Evolutionary conservation across 176 grass and related monocot genomes (phyloP), one percentile per base, ranked within the genome.

Genomic region (Aegilops tauschii): DNA sequence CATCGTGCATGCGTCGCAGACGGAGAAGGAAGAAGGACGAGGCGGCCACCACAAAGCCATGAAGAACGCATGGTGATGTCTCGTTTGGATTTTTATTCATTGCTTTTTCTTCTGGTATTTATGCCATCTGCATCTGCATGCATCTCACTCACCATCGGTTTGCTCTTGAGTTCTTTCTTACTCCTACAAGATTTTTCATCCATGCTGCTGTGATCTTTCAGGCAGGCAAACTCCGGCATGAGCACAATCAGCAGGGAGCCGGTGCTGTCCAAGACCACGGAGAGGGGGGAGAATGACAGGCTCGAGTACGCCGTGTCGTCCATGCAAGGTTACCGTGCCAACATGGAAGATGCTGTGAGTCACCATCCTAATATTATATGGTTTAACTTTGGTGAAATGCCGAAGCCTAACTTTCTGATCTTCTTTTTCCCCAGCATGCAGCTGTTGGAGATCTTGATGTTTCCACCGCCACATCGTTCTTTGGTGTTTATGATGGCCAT

Each of bases 261-360:
- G 30, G 81, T 76, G 20, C 40, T 18, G 69, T 0, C 2, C 27
- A 91, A 70, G 62, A 4, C 3, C 62, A 80, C 85, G 25, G 0
- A 40, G 0, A 18, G 0, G 18, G 89, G 89, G 80, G 50, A 35
- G 61, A 87, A 91, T 80, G 61, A 4, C 56, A 84, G 69, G 68
- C 2, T 91, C 76, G 29, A 68, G 5, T 88, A 84, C 34, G 85
- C 69, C 3, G 76, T 76, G 77, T 87, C 89, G 50, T 31, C 69
- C 63, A 91, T 91, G 89, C 82, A 91, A 71, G 89, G 89, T 70
- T 42, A 63, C 77, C 85, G 89, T 42, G 4, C 0, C 13, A 62
- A 16, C 5, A 91, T 91, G 89, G 89, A 91, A 84, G 89, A 91
- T 85, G 81, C 85, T 40, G 89, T 88, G 76, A 88, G 89, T 91